These are phyloP conservation scores for Myotisia sp. DNA, from an alignment of 2,329 filamentous ascomycete genomes.

Conservation along the genomic window DNA sequence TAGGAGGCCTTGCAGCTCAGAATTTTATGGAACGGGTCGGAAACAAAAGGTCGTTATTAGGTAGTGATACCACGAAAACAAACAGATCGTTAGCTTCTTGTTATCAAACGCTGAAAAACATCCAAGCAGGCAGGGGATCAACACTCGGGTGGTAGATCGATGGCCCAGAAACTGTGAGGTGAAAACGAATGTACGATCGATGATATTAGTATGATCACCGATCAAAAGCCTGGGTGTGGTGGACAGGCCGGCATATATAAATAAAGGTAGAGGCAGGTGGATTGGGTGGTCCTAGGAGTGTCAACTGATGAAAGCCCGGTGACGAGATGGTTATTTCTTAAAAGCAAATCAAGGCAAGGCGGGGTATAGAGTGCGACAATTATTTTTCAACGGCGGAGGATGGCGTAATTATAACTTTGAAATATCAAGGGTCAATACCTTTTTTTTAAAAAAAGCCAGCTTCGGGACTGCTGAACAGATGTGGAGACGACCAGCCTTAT, in stretches of 20 bases:
- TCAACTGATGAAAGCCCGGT: constrained; percentile 1
- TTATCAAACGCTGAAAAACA: too few species aligned
- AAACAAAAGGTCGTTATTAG: too few species aligned
- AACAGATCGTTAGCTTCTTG: too few species aligned
- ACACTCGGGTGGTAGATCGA: too few species aligned
- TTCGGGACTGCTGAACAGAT: constrained; percentile 7
- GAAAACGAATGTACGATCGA: too few species aligned
- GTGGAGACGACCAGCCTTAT: constrained; percentile 12
- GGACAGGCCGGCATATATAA: not conserved
- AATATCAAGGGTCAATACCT: constrained; percentile 4
- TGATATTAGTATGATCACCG: too few species aligned
- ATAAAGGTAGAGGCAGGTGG: not conserved
- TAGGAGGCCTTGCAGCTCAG: too few species aligned
- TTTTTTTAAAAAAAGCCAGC: constrained; percentile 5
- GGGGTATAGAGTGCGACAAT: constrained; percentile 5
- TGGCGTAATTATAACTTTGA: constrained; percentile 6
- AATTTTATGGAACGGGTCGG: too few species aligned
- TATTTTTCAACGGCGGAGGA: constrained; percentile 4
- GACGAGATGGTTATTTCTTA: constrained; percentile 1
- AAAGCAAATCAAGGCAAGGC: constrained; percentile 1
- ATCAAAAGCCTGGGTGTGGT: constrained; percentile 4
- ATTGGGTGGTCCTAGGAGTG: not conserved
- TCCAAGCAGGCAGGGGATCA: too few species aligned
- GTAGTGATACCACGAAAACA: too few species aligned
- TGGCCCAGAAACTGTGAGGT: too few species aligned